Percentiles rank a stretch among this genome's conserved stretches.
Conservation (phyloP, 257 asterid species). For the Capsicum baccatum region DNA sequence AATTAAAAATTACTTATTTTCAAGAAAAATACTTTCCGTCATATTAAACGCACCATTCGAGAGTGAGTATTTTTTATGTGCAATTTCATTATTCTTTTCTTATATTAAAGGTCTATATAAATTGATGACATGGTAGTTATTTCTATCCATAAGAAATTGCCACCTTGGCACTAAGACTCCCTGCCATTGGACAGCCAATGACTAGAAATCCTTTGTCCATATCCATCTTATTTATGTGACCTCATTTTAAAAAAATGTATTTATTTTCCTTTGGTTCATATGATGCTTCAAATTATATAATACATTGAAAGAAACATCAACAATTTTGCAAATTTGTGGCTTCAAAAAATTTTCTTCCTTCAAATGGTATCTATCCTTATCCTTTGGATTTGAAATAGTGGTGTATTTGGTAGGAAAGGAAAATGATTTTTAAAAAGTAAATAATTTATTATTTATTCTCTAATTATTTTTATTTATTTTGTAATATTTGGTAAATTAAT, state of each 20-base stretch:
- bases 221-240: not conserved
- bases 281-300: slow-evolving; percentile 1
- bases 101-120: not conserved
- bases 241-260: not conserved
- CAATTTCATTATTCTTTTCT: not conserved
- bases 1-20: too few relatives aligned
- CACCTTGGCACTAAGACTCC: slow-evolving; percentile 35
- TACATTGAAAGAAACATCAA: not conserved
- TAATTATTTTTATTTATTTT: too few relatives aligned
- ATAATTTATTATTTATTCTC: too few relatives aligned
- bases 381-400: slow-evolving; percentile 13
- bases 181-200: slow-evolving; percentile 29
- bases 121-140: not conserved
- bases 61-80: not conserved
- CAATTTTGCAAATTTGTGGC: slow-evolving; percentile 29
- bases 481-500: too few relatives aligned
- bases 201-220: not conserved
- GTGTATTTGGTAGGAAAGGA: not conserved
- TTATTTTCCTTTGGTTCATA: not conserved
- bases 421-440: not conserved
- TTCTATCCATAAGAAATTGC: slow-evolving; percentile 30
- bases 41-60: too few relatives aligned
- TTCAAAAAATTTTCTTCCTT: not conserved
- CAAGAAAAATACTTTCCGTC: too few relatives aligned
- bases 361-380: slow-evolving; percentile 16